Evolutionary conservation across 2,329 filamentous ascomycete genomes (phyloP).

Genomic region (Penicillium sp.): DNA sequence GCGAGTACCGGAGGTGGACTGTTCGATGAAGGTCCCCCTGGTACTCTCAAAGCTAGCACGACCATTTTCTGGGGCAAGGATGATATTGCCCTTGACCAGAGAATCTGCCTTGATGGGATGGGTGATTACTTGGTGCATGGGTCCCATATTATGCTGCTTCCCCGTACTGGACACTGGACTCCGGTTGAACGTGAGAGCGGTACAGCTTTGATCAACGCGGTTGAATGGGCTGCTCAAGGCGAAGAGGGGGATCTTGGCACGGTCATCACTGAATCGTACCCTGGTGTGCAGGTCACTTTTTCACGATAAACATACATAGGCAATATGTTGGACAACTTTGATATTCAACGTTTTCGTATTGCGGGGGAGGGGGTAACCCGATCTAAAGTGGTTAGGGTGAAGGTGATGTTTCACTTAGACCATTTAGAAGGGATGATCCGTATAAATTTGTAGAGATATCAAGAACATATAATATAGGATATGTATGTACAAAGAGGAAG

Average conservation of each 20-base stretch:
- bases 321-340: neutral
- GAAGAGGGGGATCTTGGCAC: slow-evolving; percentile 35
- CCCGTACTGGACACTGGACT: slow-evolving; percentile 53
- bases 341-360: neutral
- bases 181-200: slow-evolving; percentile 47
- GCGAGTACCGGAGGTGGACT: slow-evolving; percentile 40
- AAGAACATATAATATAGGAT: neutral
- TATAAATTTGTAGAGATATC: neutral
- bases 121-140: slow-evolving; percentile 49
- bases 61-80: slow-evolving; percentile 54
- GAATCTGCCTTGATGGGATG: slow-evolving; percentile 52
- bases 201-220: slow-evolving; percentile 40
- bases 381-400: slow-evolving; percentile 1
- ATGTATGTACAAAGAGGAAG: neutral
- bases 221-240: slow-evolving; percentile 38
- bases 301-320: slow-evolving; percentile 24
- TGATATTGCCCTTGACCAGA: slow-evolving; percentile 51
- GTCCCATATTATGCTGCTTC: slow-evolving; percentile 51
- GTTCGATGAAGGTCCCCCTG: slow-evolving; percentile 45
- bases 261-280: slow-evolving; percentile 31
- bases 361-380: neutral
- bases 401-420: neutral
- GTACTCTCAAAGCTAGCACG: slow-evolving; percentile 49
- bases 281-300: slow-evolving; percentile 29
- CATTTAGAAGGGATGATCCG: neutral